Conservation (phyloP, 495 filamentous ascomycete genomes). For the Penicillium canescens region DNA sequence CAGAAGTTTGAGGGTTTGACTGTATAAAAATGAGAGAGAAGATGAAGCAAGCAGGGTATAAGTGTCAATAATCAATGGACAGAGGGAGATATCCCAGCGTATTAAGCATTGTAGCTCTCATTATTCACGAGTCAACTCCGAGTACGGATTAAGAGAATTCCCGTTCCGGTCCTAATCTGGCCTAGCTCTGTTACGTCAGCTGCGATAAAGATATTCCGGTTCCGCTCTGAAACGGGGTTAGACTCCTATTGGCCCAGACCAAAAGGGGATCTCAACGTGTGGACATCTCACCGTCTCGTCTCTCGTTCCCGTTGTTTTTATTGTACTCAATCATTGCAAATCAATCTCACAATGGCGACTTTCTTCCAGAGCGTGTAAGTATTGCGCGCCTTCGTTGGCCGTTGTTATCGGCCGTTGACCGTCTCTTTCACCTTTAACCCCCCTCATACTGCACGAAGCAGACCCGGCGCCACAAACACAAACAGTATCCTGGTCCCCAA, state of each 20-base stretch:
- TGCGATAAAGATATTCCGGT: not conserved
- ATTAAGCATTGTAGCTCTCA: conserved; percentile 1
- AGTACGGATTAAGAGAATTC: conserved; percentile 6
- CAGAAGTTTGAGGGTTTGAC: not conserved
- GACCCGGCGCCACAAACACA: conserved; percentile 24
- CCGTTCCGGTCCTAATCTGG: not conserved
- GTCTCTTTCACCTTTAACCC: conserved; percentile 11
- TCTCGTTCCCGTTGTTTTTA: conserved; percentile 4
- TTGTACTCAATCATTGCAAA: conserved; percentile 6
- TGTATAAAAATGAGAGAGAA: not conserved
- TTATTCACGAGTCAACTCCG: not conserved
- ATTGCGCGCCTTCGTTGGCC: conserved; percentile 5
- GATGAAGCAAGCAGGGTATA: not conserved
- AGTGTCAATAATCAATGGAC: no score
- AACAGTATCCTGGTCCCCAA: conserved; percentile 19
- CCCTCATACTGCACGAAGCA: conserved; percentile 25
- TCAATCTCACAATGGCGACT: conserved; percentile 61
- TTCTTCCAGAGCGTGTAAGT: conserved; percentile 82
- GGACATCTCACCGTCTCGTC: conserved; percentile 12
- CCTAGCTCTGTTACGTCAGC: no score
- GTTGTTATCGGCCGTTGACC: conserved; percentile 4
- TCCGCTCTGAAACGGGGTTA: conserved; percentile 18
- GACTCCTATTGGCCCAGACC: conserved; percentile 29
- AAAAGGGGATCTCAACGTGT: conserved; percentile 14
- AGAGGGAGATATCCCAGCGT: no score